Evolutionary conservation across 805 yeast genomes (phyloP).

Genomic region (Yarrowia keelungensis): DNA sequence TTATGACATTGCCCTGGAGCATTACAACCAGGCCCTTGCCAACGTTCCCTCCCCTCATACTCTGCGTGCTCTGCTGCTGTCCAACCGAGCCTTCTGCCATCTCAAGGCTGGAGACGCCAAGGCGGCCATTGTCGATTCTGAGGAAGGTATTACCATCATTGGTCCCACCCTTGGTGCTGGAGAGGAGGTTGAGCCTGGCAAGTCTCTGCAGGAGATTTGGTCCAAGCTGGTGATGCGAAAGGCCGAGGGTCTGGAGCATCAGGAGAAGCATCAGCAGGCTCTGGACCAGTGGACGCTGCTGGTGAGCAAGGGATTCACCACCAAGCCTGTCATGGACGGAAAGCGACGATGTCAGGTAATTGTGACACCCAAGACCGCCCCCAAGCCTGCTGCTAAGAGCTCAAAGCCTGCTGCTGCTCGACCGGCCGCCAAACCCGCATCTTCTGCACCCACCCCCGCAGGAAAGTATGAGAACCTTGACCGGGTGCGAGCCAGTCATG

Average conservation of each 20-base stretch:
- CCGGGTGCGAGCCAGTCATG: constrained; percentile 59
- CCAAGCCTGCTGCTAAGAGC: constrained; percentile 42
- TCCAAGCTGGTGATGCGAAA: constrained; percentile 68
- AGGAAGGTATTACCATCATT: constrained; percentile 56
- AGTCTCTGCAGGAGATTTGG: constrained; percentile 73
- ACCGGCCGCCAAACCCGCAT: constrained; percentile 41
- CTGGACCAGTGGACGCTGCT: constrained; percentile 65
- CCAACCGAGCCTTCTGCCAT: constrained; percentile 75
- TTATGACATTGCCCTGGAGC: constrained; percentile 66
- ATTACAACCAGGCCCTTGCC: constrained; percentile 63
- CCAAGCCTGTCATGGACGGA: constrained; percentile 74
- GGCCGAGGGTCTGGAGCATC: constrained; percentile 85
- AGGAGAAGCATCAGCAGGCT: constrained; percentile 74
- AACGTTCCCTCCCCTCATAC: constrained; percentile 70
- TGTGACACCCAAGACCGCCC: constrained; percentile 52
- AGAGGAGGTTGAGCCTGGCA: constrained; percentile 58
- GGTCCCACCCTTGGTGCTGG: constrained; percentile 52
- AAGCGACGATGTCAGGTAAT: constrained; percentile 76
- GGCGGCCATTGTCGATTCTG: constrained; percentile 57
- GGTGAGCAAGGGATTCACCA: constrained; percentile 70
- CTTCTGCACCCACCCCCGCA: constrained; percentile 45
- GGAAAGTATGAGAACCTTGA: constrained; percentile 57
- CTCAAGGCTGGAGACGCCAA: constrained; percentile 75
- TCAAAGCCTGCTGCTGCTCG: constrained; percentile 30
- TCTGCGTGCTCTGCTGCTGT: constrained; percentile 67